Conservation (phyloP, 2,329 filamentous ascomycete species). For the Xylariomycetidae sp. region DNA sequence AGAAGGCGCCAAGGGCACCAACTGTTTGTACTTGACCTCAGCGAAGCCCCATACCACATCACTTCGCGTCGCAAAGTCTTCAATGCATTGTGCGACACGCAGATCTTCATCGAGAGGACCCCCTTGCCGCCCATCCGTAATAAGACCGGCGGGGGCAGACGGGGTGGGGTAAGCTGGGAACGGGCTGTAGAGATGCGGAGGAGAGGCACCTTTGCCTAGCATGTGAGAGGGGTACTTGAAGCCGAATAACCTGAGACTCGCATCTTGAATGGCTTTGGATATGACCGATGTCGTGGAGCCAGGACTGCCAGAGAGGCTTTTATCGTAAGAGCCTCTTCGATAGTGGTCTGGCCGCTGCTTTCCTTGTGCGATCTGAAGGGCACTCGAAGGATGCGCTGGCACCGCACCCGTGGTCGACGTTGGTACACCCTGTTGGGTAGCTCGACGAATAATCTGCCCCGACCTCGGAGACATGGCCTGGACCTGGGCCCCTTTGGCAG, state of each 20-base stretch:
- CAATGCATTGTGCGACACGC: constrained; percentile 73
- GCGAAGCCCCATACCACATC: constrained; percentile 97
- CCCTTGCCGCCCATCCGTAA: constrained; percentile 61
- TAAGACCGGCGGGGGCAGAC: constrained; percentile 53
- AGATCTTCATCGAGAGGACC: constrained; percentile 71
- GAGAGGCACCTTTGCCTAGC: constrained; percentile 61
- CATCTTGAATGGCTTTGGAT: constrained; percentile 91
- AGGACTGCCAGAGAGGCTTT: constrained; percentile 63
- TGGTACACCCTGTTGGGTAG: constrained; percentile 72
- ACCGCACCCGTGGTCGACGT: constrained; percentile 66
- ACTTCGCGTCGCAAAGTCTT: constrained; percentile 87
- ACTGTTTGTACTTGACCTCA: constrained; percentile 96
- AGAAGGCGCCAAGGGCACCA: constrained; percentile 83
- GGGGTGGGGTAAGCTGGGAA: constrained; percentile 82
- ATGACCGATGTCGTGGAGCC: constrained; percentile 82
- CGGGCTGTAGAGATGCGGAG: constrained; percentile 70
- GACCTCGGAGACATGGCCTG: constrained; percentile 47
- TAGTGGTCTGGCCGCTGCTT: constrained; percentile 63
- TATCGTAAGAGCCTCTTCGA: constrained; percentile 76
- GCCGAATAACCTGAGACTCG: constrained; percentile 71
- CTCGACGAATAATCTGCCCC: constrained; percentile 65
- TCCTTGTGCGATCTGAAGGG: constrained; percentile 68
- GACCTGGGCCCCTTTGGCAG: constrained; percentile 61
- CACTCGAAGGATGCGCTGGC: constrained; percentile 61
- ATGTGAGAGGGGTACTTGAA: constrained; percentile 64